phyloP scores from a whole-genome alignment of 352 stramenopile genomes.

The Phytophthora niederhauseri region DNA sequence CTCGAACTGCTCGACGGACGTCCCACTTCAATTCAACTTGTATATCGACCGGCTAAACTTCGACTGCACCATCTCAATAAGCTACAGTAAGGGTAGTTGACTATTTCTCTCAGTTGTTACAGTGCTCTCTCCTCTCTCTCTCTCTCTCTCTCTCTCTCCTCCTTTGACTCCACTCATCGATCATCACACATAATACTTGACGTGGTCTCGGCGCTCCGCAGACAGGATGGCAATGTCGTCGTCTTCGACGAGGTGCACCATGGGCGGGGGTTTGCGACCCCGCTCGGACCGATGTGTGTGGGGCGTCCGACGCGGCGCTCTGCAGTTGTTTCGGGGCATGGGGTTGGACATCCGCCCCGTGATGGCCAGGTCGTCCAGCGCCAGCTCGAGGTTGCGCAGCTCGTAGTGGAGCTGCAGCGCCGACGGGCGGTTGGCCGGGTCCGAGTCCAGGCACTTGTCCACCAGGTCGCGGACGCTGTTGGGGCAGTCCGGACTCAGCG shows the following conservation, averaged over 20 bases:
- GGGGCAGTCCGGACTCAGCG: slow-evolving; percentile 53
- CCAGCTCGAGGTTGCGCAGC: slow-evolving; percentile 46
- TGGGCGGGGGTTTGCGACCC: slow-evolving; percentile 10
- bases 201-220: slow-evolving; percentile 27
- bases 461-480: slow-evolving; percentile 47
- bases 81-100: slow-evolving; percentile 16
- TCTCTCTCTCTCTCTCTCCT: neutral
- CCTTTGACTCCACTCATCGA: slow-evolving; percentile 9
- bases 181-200: slow-evolving; percentile 25
- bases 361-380: slow-evolving; percentile 27
- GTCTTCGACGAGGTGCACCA: slow-evolving; percentile 30
- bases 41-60: slow-evolving; percentile 1
- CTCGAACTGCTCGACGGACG: neutral
- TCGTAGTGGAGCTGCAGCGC: slow-evolving; percentile 75
- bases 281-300: slow-evolving; percentile 1
- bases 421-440: slow-evolving; percentile 53
- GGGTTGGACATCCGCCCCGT: slow-evolving; percentile 11
- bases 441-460: slow-evolving; percentile 51
- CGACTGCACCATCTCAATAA: neutral
- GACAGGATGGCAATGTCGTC: slow-evolving; percentile 35
- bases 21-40: slow-evolving; percentile 12
- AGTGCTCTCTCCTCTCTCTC: slow-evolving; percentile 5
- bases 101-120: slow-evolving; percentile 28
- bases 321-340: slow-evolving; percentile 17
- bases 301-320: slow-evolving; percentile 2